These are phyloP conservation scores for Barnettozyma siamensis DNA, from an alignment of 805 yeast genomes.

Conservation along the genomic window DNA sequence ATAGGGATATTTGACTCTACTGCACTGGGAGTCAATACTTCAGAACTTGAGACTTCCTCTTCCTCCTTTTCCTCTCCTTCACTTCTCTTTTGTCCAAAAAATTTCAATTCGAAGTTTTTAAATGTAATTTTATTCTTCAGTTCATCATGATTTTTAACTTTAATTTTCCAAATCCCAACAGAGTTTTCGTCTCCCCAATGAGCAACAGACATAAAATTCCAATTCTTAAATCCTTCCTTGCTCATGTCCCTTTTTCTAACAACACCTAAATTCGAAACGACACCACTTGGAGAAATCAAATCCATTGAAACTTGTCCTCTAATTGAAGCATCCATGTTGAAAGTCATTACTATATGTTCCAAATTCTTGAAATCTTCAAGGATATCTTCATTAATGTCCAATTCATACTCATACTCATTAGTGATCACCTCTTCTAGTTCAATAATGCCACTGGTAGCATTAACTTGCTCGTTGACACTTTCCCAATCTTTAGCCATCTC, in stretches of 20 bases:
- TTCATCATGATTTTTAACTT: slow-evolving; percentile 45
- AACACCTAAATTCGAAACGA: slow-evolving; percentile 67
- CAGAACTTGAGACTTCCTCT: no score
- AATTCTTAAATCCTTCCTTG: slow-evolving; percentile 55
- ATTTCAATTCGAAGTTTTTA: slow-evolving; percentile 65
- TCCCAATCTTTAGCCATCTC: slow-evolving; percentile 69
- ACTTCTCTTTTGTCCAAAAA: slow-evolving; percentile 73
- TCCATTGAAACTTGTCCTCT: slow-evolving; percentile 69
- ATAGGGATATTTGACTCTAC: background rate
- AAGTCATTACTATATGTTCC: slow-evolving; percentile 83
- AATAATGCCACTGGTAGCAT: slow-evolving; percentile 44
- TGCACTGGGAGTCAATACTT: slow-evolving; percentile 5
- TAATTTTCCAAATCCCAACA: slow-evolving; percentile 75
- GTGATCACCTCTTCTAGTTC: slow-evolving; percentile 19
- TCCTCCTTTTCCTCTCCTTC: no score
- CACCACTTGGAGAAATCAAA: slow-evolving; percentile 71
- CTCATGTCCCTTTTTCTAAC: slow-evolving; percentile 55
- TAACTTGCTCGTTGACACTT: slow-evolving; percentile 87
- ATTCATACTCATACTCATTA: slow-evolving; percentile 29
- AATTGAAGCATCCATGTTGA: slow-evolving; percentile 54
- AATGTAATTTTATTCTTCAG: slow-evolving; percentile 37
- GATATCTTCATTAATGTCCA: slow-evolving; percentile 42
- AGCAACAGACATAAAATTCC: slow-evolving; percentile 97
- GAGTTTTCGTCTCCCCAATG: slow-evolving; percentile 95
- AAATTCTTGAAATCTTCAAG: slow-evolving; percentile 59